Evolutionary conservation across 1,284 basidiomycete species (phyloP), one percentile per base, ranked within the genome.

Genomic region (Cryptococcus depauperatus): DNA sequence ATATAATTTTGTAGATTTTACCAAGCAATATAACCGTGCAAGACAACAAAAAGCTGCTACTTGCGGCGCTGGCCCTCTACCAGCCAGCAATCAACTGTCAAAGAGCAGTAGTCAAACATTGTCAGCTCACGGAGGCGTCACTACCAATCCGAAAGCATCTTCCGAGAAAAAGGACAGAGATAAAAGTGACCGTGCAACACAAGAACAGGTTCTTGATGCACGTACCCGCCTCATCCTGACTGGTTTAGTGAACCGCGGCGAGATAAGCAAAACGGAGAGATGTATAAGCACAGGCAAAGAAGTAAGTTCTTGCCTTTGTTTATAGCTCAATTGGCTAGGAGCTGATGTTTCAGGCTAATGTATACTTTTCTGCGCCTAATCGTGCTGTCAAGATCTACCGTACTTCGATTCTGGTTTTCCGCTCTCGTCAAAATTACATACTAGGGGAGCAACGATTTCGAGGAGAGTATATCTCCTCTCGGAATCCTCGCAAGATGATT

Each of bases 401-500:
- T 68, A 99, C 95, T 0, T 93, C 89, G 23, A 98, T 99, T 54
- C 80, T 99, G 7, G 78, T 92, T 8, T 99, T 99, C 77, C 95
- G 96, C 68, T 88, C 97, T 59, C 82, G 95, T 10, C 90, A 95
- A 64, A 84, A 86, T 47, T 97, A 97, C 68, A 91, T 97, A 27
- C 80, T 82, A 0, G 78, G 78, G 39, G 95, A 98, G 66, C 85
- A 86, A 63, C 83, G 95, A 8, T 98, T 98, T 73, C 78, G 89
- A 30, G 80, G 85, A 52, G 93, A 93, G 6, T 98, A 98, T 69
- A 83, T 83, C 55, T 82, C 84, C 41, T 65, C 66, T 14, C 82
- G 81, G 55, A 99, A 98, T 64, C 93, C 95, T 8, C 81, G 95
- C 32, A 99, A 99, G 73, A 98, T 99, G 93, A 93, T 99, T 14